Evolutionary conservation across 306 rosid genomes (phyloP).

Genomic region (Parietaria judaica): DNA sequence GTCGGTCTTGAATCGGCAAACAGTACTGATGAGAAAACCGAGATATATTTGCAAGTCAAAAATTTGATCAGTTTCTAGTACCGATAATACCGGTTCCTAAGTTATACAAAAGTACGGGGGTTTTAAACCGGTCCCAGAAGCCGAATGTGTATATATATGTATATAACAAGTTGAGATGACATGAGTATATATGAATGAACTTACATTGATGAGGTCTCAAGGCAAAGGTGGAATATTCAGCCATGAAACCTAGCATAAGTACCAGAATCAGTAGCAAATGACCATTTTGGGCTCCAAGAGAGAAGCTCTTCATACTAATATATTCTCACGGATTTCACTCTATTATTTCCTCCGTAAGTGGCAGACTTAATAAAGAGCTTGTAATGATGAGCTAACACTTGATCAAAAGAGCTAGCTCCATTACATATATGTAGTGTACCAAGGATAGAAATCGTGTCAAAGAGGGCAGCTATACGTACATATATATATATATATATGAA

Average conservation of each 20-base stretch:
- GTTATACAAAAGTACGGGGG: too few species aligned
- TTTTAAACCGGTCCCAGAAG: too few species aligned
- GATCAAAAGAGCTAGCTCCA: too few species aligned
- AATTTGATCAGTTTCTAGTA: neutral
- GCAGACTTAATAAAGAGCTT: neutral
- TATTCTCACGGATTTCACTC: neutral
- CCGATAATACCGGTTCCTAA: too few species aligned
- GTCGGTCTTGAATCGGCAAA: neutral
- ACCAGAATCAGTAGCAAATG: slow-evolving; percentile 34
- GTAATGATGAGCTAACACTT: too few species aligned
- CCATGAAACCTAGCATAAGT: slow-evolving; percentile 21
- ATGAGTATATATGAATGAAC: neutral
- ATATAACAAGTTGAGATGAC: too few species aligned
- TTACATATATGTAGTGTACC: neutral
- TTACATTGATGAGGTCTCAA: slow-evolving; percentile 31
- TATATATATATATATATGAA: neutral
- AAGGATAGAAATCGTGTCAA: neutral
- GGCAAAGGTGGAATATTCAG: slow-evolving; percentile 31
- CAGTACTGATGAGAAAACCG: neutral
- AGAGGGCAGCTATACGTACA: neutral
- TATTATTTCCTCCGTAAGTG: neutral
- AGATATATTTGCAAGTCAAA: neutral
- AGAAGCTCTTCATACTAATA: slow-evolving; percentile 36
- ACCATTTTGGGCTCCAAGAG: slow-evolving; percentile 22
- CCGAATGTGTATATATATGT: too few species aligned